Base-by-base conservation (phyloP, 768 basidiomycete species). In the Chiua virens region DNA sequence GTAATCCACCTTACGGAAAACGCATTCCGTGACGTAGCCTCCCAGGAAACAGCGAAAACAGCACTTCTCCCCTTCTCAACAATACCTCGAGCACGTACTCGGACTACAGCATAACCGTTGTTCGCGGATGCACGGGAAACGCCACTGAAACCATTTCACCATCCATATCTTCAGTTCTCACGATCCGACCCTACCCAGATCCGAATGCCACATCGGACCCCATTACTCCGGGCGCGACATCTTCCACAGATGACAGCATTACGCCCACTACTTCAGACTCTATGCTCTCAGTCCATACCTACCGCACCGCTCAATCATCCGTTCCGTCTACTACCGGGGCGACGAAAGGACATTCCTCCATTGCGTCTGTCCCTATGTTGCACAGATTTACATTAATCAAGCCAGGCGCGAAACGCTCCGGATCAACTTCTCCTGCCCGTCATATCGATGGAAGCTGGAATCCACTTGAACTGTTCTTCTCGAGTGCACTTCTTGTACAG, bases 331-430 rank as follows among this genome's bases (percentile, higher is more conserved):
- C 75, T 34, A 79, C 88, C 2, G 76, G 75, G 15, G 89, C 89
- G 5, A 92, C 89, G 0, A 86, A 89, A 57, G 89, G 87, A 11
- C 84, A 87, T 18, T 89, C 87, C 2, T 87, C 86, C 8, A 77
- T 86, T 42, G 74, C 74, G 32, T 73, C 79, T 4, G 57, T 79
- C 1, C 77, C 83, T 0, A 75, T 85, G 45, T 77, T 92, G 3
- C 92, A 94, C 66, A 86, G 93, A 17, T 95, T 95, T 75, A 87
- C 92, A 20, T 77, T 94, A 28, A 77, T 93, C 60, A 90, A 87
- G 66, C 90, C 91, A 15, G 89, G 89, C 4, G 74, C 72, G 25
- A 87, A 83, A 67, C 82, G 83, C 45, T 57, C 53, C 45, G 67
- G 55, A 49, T 62, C 60, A 62, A 68, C 55, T 54, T 68, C 56